Percentiles rank a stretch among this genome's conserved stretches.
Conservation (phyloP, 2,329 filamentous ascomycete species). For the Xylaria sp. region DNA sequence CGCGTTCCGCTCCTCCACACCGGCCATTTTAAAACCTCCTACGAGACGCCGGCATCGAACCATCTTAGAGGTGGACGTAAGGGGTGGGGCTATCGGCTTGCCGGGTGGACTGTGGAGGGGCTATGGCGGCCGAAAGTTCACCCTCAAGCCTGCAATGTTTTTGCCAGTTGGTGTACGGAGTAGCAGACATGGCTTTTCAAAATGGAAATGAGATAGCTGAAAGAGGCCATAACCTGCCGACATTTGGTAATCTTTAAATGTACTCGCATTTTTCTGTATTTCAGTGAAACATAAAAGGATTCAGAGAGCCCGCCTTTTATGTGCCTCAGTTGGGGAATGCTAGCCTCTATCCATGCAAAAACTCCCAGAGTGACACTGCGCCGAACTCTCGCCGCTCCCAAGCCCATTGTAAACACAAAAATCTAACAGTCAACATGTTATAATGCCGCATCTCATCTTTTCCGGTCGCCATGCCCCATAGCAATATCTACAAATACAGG, state of each 20-base stretch:
- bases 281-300: conserved; percentile 23
- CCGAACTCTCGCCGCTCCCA: conserved; percentile 23
- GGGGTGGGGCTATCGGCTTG: conserved; percentile 30
- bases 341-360: conserved; percentile 24
- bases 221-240: background rate
- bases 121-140: conserved; percentile 28
- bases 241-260: background rate
- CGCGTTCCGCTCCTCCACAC: background rate
- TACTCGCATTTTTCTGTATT: background rate
- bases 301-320: conserved; percentile 25
- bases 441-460: conserved; percentile 4
- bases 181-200: background rate
- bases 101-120: background rate
- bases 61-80: background rate
- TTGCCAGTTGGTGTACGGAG: background rate
- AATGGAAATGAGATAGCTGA: background rate
- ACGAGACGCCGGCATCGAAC: background rate
- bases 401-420: conserved; percentile 16
- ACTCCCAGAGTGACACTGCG: conserved; percentile 18
- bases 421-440: conserved; percentile 12
- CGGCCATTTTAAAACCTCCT: conserved; percentile 27
- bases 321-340: conserved; percentile 24
- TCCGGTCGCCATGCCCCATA: conserved; percentile 16
- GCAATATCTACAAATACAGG: conserved; percentile 30
- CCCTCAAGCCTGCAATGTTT: conserved; percentile 9